Evolutionary conservation across 176 grass and related monocot genomes (phyloP), one percentile per base, ranked within the genome.

Genomic region (Phyllostachys edulis): DNA sequence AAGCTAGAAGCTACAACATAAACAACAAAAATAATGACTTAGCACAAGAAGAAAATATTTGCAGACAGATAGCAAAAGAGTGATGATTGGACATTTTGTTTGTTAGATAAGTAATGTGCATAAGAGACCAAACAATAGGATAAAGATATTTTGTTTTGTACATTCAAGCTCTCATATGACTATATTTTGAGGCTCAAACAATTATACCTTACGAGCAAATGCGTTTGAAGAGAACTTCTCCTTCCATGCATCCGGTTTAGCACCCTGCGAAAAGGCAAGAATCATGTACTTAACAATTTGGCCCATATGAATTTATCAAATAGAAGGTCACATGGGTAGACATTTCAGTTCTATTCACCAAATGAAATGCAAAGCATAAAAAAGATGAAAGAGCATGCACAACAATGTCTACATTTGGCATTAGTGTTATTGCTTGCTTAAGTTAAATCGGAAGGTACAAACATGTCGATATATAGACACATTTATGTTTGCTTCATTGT

Each of bases 1-100:
- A 92, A 37, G 90, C 87, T 42, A 99, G 77, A 77, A 99, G 93
- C 97, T 99, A 85, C 45, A 78, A 21, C 8, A 83, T 10, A 71
- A 12, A 61, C 51, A 82, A 75, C 32, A 2, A 85, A 64, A 6
- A 13, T 42, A 71, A 5, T 34, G 17, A 61, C 2, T 88, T 75
- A 80, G 51, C 36, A 41, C 44, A 46, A 14, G 2, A 82, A 21
- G 14, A 59, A 47, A 62, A 47, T 3, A 82, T 59, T 37, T 16
- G 37, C 14, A 84, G 24, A 69, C 83, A 74, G 68, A 80, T 45
- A 66, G 7, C 60, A 41, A 55, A 66, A 26, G 14, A 42, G 32
- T 63, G 16, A 73, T 54, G 21, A 29, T 34, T 44, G 23, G 26
- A 34, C 36, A 59, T 42, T 8, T 8, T 42, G 7, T 72, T 46